Percentiles rank a stretch among this genome's conserved stretches.
Conservation (phyloP, 2,329 filamentous ascomycete species). For the Fusarium transvaalense region DNA sequence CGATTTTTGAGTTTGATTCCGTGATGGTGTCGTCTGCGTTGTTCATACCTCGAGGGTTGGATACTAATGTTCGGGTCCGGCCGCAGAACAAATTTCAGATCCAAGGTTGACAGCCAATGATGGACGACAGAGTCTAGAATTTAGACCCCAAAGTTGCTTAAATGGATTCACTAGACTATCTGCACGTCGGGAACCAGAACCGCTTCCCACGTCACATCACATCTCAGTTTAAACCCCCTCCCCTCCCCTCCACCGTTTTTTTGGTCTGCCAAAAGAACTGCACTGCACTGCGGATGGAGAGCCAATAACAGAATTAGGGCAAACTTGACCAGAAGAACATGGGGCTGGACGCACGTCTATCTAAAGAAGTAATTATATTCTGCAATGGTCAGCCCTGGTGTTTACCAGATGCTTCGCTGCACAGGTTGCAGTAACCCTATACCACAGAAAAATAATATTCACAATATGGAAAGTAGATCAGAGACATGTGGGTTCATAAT, state of each 20-base stretch:
- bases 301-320: conserved; percentile 40
- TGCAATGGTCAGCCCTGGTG: conserved; percentile 24
- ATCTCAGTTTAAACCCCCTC: conserved; percentile 24
- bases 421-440: conserved; percentile 29
- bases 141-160: conserved; percentile 5
- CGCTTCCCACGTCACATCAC: conserved; percentile 42
- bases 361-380: not conserved
- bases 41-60: conserved; percentile 26
- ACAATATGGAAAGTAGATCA: conserved; percentile 2
- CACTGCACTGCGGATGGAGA: not conserved
- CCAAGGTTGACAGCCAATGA: conserved; percentile 21
- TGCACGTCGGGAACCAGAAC: conserved; percentile 45
- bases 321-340: conserved; percentile 14
- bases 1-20: conserved; percentile 19
- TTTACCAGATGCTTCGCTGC: conserved; percentile 10
- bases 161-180: conserved; percentile 26
- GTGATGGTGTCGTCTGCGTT: conserved; percentile 44
- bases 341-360: conserved; percentile 12
- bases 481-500: not conserved
- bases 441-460: conserved; percentile 33
- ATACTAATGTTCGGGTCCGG: conserved; percentile 33
- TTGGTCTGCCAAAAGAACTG: conserved; percentile 1
- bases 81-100: conserved; percentile 34
- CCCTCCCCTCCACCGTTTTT: not conserved
- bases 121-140: not conserved